These are phyloP conservation scores for Leptographium flavum DNA, from an alignment of 2,329 filamentous ascomycete genomes.

Conservation along the genomic window DNA sequence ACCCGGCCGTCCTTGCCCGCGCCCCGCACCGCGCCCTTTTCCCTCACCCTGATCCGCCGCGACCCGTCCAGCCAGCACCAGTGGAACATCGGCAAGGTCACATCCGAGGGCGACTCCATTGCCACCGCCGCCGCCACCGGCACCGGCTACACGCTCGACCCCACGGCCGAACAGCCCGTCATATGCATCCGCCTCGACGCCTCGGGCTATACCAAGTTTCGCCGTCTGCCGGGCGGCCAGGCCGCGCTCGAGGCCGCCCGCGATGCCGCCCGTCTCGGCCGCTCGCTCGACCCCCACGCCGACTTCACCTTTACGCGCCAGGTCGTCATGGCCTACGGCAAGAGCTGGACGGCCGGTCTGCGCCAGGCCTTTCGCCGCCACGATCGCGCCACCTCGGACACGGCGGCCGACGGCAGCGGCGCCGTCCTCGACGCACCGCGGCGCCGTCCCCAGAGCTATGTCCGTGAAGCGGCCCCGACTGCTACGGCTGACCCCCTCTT, in stretches of 20 bases:
- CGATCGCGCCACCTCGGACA: constrained; percentile 4
- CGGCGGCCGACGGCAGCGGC: background rate
- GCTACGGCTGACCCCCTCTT: constrained; percentile 12
- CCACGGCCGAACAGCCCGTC: constrained; percentile 20
- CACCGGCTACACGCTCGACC: background rate
- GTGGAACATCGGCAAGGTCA: constrained; percentile 61
- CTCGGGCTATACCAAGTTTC: constrained; percentile 43
- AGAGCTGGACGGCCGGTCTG: constrained; percentile 32
- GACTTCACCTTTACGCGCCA: constrained; percentile 30
- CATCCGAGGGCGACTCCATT: constrained; percentile 27
- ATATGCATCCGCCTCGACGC: constrained; percentile 40
- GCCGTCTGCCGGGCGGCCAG: constrained; percentile 26
- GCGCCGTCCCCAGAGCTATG: background rate
- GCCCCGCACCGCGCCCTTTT: constrained; percentile 33
- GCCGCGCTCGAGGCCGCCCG: constrained; percentile 4
- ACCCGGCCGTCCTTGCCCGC: constrained; percentile 8
- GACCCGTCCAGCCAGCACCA: constrained; percentile 54
- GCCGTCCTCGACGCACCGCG: background rate
- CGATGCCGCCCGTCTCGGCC: background rate
- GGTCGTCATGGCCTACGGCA: constrained; percentile 42
- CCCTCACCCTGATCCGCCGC: constrained; percentile 55
- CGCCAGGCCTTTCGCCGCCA: constrained; percentile 26
- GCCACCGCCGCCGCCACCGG: background rate
- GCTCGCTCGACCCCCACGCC: background rate
- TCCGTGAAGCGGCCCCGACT: background rate